phyloP scores from a whole-genome alignment of 345 rosid genomes.

The Cardamine occulta region DNA sequence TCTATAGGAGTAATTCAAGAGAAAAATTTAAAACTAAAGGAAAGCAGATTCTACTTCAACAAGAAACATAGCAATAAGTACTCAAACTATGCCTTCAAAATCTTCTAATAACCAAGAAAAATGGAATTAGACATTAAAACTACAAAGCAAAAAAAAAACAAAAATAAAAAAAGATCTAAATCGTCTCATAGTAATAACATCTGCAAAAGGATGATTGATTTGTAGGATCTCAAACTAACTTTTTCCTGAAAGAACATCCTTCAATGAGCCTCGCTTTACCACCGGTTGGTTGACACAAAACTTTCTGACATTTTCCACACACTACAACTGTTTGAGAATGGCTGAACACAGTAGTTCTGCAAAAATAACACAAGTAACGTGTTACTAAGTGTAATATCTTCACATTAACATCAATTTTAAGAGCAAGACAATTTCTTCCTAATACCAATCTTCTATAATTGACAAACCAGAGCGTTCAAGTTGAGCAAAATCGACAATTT shows the following conservation, averaged over 20 bases:
- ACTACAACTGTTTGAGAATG: conserved; percentile 63
- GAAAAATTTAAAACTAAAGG: not conserved
- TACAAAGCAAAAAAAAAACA: conserved; percentile 13
- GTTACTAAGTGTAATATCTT: not conserved
- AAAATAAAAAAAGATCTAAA: not conserved
- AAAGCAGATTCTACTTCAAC: not conserved
- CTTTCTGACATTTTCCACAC: conserved; percentile 58
- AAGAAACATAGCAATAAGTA: not conserved
- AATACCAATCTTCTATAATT: not conserved
- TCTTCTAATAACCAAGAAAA: not conserved
- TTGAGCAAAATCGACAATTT: not conserved
- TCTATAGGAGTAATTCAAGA: no score
- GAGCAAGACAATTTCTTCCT: no score
- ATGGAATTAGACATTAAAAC: not conserved
- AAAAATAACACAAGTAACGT: not conserved
- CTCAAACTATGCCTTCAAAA: conserved; percentile 1
- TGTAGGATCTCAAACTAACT: conserved; percentile 34
- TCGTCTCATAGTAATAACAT: not conserved
- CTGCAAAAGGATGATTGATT: not conserved
- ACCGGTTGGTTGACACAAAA: conserved; percentile 61
- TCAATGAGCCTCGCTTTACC: conserved; percentile 56
- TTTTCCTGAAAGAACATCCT: conserved; percentile 59
- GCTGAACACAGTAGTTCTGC: conserved; percentile 61
- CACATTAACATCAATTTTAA: no score
- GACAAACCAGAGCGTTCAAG: not conserved